Conservation (phyloP, 331 rosid genomes). For the Prunus yedoensis region DNA sequence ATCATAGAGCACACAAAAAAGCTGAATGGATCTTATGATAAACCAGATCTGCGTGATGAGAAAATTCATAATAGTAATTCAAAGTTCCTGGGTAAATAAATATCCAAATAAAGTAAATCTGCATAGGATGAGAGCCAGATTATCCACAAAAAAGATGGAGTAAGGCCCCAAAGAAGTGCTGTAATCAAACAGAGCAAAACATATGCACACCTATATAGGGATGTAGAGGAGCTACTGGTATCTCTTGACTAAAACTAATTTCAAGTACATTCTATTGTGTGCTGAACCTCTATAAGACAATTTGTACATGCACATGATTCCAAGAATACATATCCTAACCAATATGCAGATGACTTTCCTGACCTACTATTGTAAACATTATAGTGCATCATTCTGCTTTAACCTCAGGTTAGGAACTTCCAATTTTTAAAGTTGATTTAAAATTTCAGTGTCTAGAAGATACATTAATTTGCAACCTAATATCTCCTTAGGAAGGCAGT, state of each 20-base stretch:
- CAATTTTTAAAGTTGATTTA: not conserved
- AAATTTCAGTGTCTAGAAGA: not conserved
- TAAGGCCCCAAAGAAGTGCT: not conserved
- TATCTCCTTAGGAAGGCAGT: not conserved
- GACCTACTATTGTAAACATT: not conserved
- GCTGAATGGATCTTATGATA: not conserved
- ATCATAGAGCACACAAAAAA: not conserved
- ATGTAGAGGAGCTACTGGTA: conserved; percentile 3
- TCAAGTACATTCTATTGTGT: not conserved
- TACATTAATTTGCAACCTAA: conserved; percentile 1
- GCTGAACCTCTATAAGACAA: not conserved
- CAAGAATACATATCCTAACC: not conserved
- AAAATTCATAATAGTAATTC: not conserved
- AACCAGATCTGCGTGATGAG: not conserved
- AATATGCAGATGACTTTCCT: conserved; percentile 1
- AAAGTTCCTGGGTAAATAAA: not conserved
- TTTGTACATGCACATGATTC: not conserved
- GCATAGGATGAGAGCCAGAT: not conserved
- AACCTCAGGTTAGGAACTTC: not conserved
- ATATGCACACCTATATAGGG: not conserved
- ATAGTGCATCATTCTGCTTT: not conserved
- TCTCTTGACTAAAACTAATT: conserved; percentile 3
- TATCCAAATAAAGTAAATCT: not conserved
- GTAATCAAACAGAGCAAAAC: not conserved
- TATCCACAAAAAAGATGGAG: not conserved